phyloP scores from a whole-genome alignment of 345 rosid species.

The Angophora floribunda region DNA sequence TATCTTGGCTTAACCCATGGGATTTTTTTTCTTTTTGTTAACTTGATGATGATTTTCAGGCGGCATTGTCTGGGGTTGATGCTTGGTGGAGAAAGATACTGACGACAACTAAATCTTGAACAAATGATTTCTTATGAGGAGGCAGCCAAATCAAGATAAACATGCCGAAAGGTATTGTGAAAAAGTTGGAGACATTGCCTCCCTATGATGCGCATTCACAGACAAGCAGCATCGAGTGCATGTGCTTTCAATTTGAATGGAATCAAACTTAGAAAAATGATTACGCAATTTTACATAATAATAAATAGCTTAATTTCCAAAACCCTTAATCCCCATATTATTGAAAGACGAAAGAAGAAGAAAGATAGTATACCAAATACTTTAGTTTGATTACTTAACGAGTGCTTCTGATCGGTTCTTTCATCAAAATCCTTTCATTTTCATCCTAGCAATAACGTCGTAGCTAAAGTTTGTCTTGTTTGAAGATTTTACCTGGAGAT shows the following conservation, averaged over 20 bases:
- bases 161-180: background rate
- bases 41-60: background rate
- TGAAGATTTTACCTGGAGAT: background rate
- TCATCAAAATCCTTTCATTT: background rate
- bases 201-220: background rate
- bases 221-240: background rate
- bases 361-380: background rate
- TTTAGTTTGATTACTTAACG: background rate
- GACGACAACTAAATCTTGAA: background rate
- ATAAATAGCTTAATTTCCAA: background rate
- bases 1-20: conserved; percentile 6
- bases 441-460: background rate
- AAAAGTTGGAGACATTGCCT: background rate
- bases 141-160: background rate
- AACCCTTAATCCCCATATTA: background rate
- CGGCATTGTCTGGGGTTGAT: background rate
- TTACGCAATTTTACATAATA: background rate
- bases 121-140: background rate
- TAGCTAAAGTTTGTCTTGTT: background rate
- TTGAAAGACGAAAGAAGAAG: background rate
- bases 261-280: background rate
- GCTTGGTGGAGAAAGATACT: background rate
- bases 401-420: background rate
- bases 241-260: background rate
- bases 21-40: background rate